A percentile compares a stretch with the other conserved stretches of the same genome.
Conservation (phyloP, 805 yeast species). For the Candida ovalis region DNA sequence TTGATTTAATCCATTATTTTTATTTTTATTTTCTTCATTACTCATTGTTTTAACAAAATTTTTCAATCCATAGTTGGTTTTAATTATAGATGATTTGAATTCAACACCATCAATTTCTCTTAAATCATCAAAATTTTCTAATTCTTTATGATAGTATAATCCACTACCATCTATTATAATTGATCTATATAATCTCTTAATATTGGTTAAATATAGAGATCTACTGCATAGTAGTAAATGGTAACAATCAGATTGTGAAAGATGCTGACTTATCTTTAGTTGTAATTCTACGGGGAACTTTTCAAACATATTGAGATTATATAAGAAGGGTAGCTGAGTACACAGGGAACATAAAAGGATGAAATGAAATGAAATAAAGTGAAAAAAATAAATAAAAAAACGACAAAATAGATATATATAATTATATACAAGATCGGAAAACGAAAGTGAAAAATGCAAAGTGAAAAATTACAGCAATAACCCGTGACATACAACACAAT, state of each 20-base stretch:
- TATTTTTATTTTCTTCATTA: too few relatives aligned
- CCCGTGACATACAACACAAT: too few relatives aligned
- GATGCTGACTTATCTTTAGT: conserved; percentile 11
- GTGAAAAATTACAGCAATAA: too few relatives aligned
- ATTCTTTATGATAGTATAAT: conserved; percentile 21
- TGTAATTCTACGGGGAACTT: conserved; percentile 25
- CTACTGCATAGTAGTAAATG: conserved; percentile 19
- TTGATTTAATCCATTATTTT: conserved; percentile 1
- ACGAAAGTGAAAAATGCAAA: too few relatives aligned
- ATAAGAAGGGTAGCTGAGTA: neutral
- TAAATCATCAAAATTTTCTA: conserved; percentile 12
- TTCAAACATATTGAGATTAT: conserved; percentile 17
- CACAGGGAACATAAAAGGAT: neutral
- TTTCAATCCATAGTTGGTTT: conserved; percentile 22
- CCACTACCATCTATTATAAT: conserved; percentile 23
- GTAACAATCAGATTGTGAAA: conserved; percentile 25
- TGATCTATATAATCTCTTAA: conserved; percentile 20
- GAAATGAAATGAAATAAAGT: neutral
- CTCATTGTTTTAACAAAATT: conserved; percentile 19
- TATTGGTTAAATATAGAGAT: conserved; percentile 8
- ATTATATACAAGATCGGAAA: too few relatives aligned
- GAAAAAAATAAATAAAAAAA: too few relatives aligned
- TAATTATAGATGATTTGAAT: conserved; percentile 17
- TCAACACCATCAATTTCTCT: conserved; percentile 10
- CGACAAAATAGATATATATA: too few relatives aligned